phyloP scores from a whole-genome alignment of 352 stramenopile genomes.

The Phytophthora lateralis region DNA sequence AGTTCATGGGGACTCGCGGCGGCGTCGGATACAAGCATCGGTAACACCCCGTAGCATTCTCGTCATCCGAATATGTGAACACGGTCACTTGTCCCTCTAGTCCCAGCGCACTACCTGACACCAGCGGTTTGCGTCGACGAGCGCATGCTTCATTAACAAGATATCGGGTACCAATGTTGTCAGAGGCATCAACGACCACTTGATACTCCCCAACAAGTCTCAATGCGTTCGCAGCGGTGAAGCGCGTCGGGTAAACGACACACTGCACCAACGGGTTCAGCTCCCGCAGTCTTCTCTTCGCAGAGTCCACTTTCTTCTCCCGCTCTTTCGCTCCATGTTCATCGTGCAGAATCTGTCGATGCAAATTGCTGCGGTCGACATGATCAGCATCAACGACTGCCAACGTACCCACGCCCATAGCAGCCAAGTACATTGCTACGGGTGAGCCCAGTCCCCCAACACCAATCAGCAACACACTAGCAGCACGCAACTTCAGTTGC shows the following conservation, averaged over 20 bases:
- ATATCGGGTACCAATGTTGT: slow-evolving; percentile 97
- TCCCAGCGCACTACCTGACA: slow-evolving; percentile 96
- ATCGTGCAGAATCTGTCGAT: slow-evolving; percentile 96
- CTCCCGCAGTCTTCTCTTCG: slow-evolving; percentile 45
- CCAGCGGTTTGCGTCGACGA: slow-evolving; percentile 76
- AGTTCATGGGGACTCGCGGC: slow-evolving; percentile 77
- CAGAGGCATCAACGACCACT: slow-evolving; percentile 95
- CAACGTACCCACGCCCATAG: slow-evolving; percentile 93
- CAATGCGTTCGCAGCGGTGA: slow-evolving; percentile 84
- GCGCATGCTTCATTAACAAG: slow-evolving; percentile 96
- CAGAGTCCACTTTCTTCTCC: slow-evolving; percentile 92
- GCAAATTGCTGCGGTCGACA: slow-evolving; percentile 97
- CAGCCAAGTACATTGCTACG: slow-evolving; percentile 94
- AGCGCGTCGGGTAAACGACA: slow-evolving; percentile 45
- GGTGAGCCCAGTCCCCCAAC: slow-evolving; percentile 96
- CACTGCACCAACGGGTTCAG: slow-evolving; percentile 89
- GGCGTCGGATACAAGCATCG: slow-evolving; percentile 96
- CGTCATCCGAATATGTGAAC: slow-evolving; percentile 82
- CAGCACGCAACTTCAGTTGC: slow-evolving; percentile 85
- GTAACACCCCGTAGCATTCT: slow-evolving; percentile 87
- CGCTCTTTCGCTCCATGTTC: slow-evolving; percentile 61
- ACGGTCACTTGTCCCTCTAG: slow-evolving; percentile 97
- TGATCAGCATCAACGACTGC: slow-evolving; percentile 94
- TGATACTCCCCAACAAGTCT: slow-evolving; percentile 82
- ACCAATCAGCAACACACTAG: slow-evolving; percentile 91